Percentiles rank a stretch among this genome's conserved stretches.
Conservation (phyloP, 495 filamentous ascomycete genomes). For the Lasiosphaeriaceae sp. region DNA sequence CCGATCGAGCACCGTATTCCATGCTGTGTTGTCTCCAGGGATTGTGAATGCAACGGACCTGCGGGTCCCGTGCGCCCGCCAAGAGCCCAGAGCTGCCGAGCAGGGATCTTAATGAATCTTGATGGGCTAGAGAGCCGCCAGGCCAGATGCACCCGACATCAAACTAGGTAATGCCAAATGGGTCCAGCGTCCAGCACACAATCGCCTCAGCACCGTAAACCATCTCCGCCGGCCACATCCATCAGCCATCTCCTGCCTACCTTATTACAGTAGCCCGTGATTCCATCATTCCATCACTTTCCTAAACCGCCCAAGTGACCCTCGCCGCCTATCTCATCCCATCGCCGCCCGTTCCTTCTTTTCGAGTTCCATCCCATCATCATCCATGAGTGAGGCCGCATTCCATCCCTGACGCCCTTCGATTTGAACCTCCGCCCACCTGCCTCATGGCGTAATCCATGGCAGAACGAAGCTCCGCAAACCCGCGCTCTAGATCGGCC, state of each 20-base stretch:
- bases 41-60: background rate
- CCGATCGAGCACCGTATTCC: conserved; percentile 6
- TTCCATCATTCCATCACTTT: background rate
- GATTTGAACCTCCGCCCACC: conserved; percentile 22
- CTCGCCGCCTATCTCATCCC: background rate
- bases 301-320: background rate
- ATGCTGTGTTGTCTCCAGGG: conserved; percentile 12
- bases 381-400: conserved; percentile 15
- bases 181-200: conserved; percentile 6
- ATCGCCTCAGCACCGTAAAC: conserved; percentile 6
- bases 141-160: conserved; percentile 5
- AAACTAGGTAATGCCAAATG: background rate
- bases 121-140: conserved; percentile 20
- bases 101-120: conserved; percentile 7
- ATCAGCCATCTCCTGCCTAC: background rate
- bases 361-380: no score
- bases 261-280: background rate
- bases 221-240: conserved; percentile 11
- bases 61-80: background rate
- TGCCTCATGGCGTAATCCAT: conserved; percentile 55
- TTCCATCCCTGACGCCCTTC: conserved; percentile 4
- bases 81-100: background rate
- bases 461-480: conserved; percentile 54
- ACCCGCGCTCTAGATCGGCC: conserved; percentile 50
- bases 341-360: background rate